A percentile compares a stretch with the other conserved stretches of the same genome.
phyloP scores from a whole-genome alignment of 2,329 filamentous ascomycete genomes.

The Sporothrix phasma region DNA sequence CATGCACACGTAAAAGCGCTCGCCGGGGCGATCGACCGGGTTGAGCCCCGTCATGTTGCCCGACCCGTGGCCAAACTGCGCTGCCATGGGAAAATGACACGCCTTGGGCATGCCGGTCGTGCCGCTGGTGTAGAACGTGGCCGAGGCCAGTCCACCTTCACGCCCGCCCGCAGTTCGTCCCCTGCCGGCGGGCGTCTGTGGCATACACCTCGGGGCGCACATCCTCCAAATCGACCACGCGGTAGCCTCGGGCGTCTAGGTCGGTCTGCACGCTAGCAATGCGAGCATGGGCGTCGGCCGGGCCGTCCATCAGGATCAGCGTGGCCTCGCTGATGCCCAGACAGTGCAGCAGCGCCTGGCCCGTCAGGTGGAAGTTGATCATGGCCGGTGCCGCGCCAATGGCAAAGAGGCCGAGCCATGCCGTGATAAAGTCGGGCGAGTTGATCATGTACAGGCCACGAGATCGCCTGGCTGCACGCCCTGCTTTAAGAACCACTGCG shows the following conservation, averaged over 20 bases:
- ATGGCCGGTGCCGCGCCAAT: slow-evolving; percentile 60
- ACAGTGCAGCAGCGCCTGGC: slow-evolving; percentile 55
- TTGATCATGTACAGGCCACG: slow-evolving; percentile 57
- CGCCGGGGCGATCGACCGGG: slow-evolving; percentile 28
- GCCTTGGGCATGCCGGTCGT: slow-evolving; percentile 70
- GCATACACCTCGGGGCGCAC: slow-evolving; percentile 32
- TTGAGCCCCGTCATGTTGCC: slow-evolving; percentile 24
- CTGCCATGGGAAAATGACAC: slow-evolving; percentile 47
- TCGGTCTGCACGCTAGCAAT: slow-evolving; percentile 48
- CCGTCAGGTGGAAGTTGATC: slow-evolving; percentile 60
- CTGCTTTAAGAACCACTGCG: slow-evolving; percentile 48
- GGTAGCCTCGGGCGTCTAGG: slow-evolving; percentile 42
- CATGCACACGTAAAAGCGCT: slow-evolving; percentile 70
- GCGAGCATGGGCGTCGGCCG: slow-evolving; percentile 41
- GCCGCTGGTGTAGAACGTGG: slow-evolving; percentile 64
- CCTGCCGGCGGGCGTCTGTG: slow-evolving; percentile 31
- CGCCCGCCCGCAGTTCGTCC: slow-evolving; percentile 44
- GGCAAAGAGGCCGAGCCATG: slow-evolving; percentile 54
- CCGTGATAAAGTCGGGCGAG: slow-evolving; percentile 55
- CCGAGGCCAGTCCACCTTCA: slow-evolving; percentile 47
- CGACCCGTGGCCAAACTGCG: slow-evolving; percentile 24
- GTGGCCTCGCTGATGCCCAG: slow-evolving; percentile 46
- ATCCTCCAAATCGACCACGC: slow-evolving; percentile 42
- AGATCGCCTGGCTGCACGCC: slow-evolving; percentile 51
- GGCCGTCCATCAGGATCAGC: slow-evolving; percentile 50